Evolutionary conservation across 257 asterid species (phyloP).

Genomic region (Galeopsis tetrahit): DNA sequence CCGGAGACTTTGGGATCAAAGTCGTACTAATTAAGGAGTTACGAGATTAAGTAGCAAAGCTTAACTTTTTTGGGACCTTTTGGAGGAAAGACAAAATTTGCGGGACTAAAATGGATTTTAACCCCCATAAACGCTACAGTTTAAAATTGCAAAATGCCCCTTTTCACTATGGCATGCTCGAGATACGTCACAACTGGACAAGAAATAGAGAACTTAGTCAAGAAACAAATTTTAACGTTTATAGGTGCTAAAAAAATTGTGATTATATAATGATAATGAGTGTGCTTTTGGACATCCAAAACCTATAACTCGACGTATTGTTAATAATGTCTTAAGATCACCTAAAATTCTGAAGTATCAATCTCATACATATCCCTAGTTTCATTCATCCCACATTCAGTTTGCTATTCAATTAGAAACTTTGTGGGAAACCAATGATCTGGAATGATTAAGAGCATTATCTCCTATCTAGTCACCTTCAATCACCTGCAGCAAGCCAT

Average conservation of each 20-base stretch:
- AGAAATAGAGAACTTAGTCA: neutral
- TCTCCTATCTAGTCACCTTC: neutral
- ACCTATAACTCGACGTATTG: neutral
- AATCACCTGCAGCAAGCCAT: neutral
- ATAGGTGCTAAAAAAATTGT: neutral
- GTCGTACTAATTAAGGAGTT: no score
- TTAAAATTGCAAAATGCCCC: neutral
- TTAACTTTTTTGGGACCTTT: no score
- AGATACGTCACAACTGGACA: neutral
- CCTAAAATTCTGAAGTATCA: neutral
- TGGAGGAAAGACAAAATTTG: no score
- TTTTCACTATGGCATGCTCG: slow-evolving; percentile 5
- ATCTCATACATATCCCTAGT: neutral
- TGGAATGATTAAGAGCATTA: neutral
- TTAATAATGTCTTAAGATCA: neutral
- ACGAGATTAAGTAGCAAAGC: no score
- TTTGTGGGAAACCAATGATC: neutral
- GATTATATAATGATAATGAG: neutral
- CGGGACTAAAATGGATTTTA: no score
- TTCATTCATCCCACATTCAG: neutral
- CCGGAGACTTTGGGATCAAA: no score
- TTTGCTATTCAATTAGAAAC: neutral
- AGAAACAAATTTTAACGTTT: neutral
- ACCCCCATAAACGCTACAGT: neutral
- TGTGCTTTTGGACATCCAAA: neutral